A percentile compares a stretch with the other conserved stretches of the same genome.
phyloP scores from a whole-genome alignment of 2,329 filamentous ascomycete genomes.

The Fusarium sp. region DNA sequence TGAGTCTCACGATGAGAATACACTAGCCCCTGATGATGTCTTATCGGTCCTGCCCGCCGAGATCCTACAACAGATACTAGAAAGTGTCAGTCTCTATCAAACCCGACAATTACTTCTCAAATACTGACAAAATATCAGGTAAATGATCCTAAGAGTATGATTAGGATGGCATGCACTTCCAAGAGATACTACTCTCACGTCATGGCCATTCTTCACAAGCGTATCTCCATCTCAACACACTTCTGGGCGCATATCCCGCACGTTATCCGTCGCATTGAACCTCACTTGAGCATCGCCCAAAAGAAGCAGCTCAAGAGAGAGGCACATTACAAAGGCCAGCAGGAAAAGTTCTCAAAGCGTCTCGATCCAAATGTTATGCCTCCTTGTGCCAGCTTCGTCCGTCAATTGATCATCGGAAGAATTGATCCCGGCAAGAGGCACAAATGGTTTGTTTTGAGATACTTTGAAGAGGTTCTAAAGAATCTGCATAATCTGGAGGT shows the following conservation, averaged over 20 bases:
- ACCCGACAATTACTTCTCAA: fast-evolving
- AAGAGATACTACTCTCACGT: constrained; percentile 1
- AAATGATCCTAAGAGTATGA: neutral
- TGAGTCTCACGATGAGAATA: fast-evolving
- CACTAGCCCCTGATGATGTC: neutral
- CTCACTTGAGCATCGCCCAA: constrained; percentile 10
- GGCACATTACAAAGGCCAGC: neutral
- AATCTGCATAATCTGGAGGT: constrained; percentile 4
- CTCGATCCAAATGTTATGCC: neutral
- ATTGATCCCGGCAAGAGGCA: neutral
- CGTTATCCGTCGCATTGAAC: neutral
- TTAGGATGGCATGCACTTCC: constrained; percentile 15
- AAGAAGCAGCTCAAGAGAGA: constrained; percentile 10
- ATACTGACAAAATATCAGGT: neutral
- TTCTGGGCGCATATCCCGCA: neutral
- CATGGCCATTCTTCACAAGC: constrained; percentile 1
- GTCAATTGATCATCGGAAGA: neutral
- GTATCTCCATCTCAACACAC: neutral
- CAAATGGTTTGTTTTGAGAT: neutral
- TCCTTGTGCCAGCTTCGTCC: neutral
- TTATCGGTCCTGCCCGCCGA: constrained; percentile 10
- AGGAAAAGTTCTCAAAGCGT: neutral
- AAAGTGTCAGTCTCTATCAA: neutral
- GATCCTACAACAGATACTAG: neutral
- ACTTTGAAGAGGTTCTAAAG: constrained; percentile 12